These are phyloP conservation scores for Penicillium roqueforti DNA, from an alignment of 495 filamentous ascomycete genomes.

Conservation along the genomic window DNA sequence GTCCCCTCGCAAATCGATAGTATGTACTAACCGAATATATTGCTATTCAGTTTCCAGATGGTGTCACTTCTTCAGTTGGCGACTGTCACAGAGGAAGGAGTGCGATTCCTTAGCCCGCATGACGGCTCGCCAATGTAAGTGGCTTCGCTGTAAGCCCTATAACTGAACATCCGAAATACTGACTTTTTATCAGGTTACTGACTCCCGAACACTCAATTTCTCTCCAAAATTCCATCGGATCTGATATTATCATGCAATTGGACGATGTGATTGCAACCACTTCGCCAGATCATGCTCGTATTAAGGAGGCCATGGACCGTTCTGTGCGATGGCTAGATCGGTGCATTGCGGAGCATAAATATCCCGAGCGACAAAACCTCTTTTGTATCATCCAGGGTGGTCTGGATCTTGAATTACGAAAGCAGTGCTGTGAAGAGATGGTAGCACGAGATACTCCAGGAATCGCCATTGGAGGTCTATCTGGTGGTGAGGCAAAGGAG, in stretches of 20 bases:
- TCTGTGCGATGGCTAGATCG: constrained; percentile 98
- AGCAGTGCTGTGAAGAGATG: constrained; percentile 85
- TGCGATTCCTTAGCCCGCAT: constrained; percentile 89
- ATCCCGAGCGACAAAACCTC: constrained; percentile 82
- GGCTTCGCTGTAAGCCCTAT: neutral
- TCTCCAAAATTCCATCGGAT: constrained; percentile 94
- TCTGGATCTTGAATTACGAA: constrained; percentile 82
- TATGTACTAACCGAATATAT: constrained; percentile 12
- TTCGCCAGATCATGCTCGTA: constrained; percentile 77
- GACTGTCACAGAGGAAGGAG: constrained; percentile 90
- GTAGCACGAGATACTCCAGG: constrained; percentile 86
- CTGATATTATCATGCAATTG: constrained; percentile 98
- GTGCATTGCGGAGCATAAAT: constrained; percentile 86
- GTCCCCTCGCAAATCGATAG: neutral
- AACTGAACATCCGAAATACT: neutral
- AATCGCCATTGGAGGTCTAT: constrained; percentile 92
- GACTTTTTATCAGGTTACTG: constrained; percentile 56
- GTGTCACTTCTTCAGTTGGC: constrained; percentile 93
- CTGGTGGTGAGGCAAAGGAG: constrained; percentile 74
- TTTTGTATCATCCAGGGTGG: constrained; percentile 99
- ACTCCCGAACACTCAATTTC: constrained; percentile 97
- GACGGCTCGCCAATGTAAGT: constrained; percentile 86
- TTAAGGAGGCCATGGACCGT: constrained; percentile 91
- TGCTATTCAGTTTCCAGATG: constrained; percentile 81
- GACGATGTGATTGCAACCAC: constrained; percentile 97